Percentiles rank a stretch among this genome's conserved stretches.
Conservation (phyloP, 352 stramenopile genomes). For the Phytophthora gonapodyides region DNA sequence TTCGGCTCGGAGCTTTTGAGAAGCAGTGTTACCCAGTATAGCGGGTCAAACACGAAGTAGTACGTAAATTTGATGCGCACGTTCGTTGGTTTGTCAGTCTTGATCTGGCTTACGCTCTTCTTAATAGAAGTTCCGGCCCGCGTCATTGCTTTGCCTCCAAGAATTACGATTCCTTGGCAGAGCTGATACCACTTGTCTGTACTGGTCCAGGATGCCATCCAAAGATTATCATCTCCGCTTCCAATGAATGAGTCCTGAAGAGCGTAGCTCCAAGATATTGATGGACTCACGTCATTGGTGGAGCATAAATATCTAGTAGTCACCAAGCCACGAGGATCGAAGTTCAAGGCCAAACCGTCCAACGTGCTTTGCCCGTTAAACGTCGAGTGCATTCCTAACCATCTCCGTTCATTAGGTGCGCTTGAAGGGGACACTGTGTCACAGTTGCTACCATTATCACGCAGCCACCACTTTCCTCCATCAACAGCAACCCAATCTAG, state of each 20-base stretch:
- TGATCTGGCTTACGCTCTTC: constrained; percentile 41
- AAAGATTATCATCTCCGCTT: constrained; percentile 59
- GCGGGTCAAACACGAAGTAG: constrained; percentile 62
- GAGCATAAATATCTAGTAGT: constrained; percentile 65
- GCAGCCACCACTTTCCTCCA: constrained; percentile 63
- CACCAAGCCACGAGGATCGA: constrained; percentile 47
- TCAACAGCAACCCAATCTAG: constrained; percentile 56
- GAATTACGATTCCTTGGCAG: constrained; percentile 55
- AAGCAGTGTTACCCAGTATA: constrained; percentile 31
- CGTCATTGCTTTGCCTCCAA: constrained; percentile 47
- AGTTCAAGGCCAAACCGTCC: constrained; percentile 47
- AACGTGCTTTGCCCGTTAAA: constrained; percentile 48
- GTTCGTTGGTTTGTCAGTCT: constrained; percentile 39
- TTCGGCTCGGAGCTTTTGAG: constrained; percentile 42
- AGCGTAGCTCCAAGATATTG: constrained; percentile 47
- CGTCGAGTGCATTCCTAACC: constrained; percentile 59
- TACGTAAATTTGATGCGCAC: constrained; percentile 64
- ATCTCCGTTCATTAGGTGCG: constrained; percentile 40
- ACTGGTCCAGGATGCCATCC: constrained; percentile 52
- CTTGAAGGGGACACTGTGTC: constrained; percentile 26
- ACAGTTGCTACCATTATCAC: constrained; percentile 43
- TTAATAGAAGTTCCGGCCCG: constrained; percentile 44
- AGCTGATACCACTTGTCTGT: constrained; percentile 52
- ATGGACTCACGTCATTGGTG: constrained; percentile 58
- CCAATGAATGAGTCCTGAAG: constrained; percentile 66